A percentile compares a stretch with the other conserved stretches of the same genome.
Conservation (phyloP, 169 alveolate species). For the Cryptosporidium canis region DNA sequence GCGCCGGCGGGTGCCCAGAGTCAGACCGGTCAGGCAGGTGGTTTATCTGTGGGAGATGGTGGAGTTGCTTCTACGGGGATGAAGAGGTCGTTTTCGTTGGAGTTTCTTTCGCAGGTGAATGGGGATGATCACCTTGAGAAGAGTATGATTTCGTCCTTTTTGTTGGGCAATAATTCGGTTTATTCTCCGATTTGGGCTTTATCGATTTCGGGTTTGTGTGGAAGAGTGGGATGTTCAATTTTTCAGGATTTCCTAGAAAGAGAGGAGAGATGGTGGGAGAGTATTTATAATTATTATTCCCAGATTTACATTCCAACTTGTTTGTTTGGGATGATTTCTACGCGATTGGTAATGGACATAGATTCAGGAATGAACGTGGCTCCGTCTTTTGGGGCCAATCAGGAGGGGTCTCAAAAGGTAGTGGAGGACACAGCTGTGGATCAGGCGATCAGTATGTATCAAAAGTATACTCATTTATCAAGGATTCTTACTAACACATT, state of each 20-base stretch:
- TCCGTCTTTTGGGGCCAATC: too few species aligned
- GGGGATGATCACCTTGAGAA: conserved; percentile 28
- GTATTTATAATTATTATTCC: conserved; percentile 24
- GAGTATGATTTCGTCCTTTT: conserved; percentile 6
- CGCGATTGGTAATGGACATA: neutral
- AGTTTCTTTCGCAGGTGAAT: neutral
- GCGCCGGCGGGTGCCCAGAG: too few species aligned
- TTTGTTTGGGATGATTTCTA: conserved; percentile 18
- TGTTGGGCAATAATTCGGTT: conserved; percentile 19
- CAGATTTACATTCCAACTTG: conserved; percentile 34
- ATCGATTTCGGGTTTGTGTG: neutral
- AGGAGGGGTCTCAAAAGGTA: neutral
- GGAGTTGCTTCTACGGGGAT: neutral
- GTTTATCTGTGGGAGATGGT: too few species aligned
- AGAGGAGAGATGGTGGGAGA: conserved; percentile 69
- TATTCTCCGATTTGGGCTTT: conserved; percentile 23
- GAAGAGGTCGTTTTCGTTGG: conserved; percentile 67
- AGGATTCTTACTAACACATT: conserved; percentile 17
- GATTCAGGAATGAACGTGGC: neutral
- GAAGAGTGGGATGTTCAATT: neutral
- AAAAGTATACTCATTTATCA: conserved; percentile 30
- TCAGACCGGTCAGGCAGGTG: too few species aligned
- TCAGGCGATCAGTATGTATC: neutral
- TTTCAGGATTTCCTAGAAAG: conserved; percentile 19
- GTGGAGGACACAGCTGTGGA: neutral